Evolutionary conservation across 352 stramenopile species (phyloP).

Genomic region (Pythium sp.): DNA sequence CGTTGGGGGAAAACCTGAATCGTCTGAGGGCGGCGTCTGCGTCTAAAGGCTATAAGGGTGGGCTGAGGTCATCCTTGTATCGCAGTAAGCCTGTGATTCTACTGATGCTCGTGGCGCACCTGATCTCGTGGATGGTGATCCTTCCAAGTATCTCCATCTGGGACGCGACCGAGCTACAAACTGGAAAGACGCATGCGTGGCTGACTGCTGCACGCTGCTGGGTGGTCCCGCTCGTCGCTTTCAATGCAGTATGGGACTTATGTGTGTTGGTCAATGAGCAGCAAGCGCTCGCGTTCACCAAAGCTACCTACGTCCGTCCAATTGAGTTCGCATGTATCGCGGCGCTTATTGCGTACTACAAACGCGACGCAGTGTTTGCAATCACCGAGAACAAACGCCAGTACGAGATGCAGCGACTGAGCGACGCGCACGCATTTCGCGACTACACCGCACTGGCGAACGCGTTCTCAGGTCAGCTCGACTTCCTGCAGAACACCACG

Average conservation of each 20-base stretch:
- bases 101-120: slow-evolving; percentile 35
- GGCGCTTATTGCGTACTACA: slow-evolving; percentile 4
- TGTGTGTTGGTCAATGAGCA: slow-evolving; percentile 28
- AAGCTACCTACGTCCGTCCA: slow-evolving; percentile 31
- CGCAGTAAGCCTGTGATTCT: slow-evolving; percentile 32
- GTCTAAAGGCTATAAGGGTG: slow-evolving; percentile 27
- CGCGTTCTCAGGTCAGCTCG: slow-evolving; percentile 21
- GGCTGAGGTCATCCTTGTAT: slow-evolving; percentile 34
- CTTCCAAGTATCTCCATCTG: slow-evolving; percentile 32
- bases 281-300: slow-evolving; percentile 21
- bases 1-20: slow-evolving; percentile 25
- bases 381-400: slow-evolving; percentile 19
- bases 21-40: slow-evolving; percentile 8
- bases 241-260: slow-evolving; percentile 40
- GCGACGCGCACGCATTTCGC: slow-evolving; percentile 23
- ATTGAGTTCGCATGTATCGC: slow-evolving; percentile 31
- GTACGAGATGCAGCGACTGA: slow-evolving; percentile 19
- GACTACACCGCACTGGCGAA: slow-evolving; percentile 25
- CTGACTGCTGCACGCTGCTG: slow-evolving; percentile 37
- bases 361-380: slow-evolving; percentile 12
- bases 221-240: slow-evolving; percentile 30
- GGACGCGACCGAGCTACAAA: slow-evolving; percentile 24
- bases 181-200: slow-evolving; percentile 25
- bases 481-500: slow-evolving; percentile 20
- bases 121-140: slow-evolving; percentile 54